Conservation (phyloP, 805 yeast species). For the Saturnispora silvae region DNA sequence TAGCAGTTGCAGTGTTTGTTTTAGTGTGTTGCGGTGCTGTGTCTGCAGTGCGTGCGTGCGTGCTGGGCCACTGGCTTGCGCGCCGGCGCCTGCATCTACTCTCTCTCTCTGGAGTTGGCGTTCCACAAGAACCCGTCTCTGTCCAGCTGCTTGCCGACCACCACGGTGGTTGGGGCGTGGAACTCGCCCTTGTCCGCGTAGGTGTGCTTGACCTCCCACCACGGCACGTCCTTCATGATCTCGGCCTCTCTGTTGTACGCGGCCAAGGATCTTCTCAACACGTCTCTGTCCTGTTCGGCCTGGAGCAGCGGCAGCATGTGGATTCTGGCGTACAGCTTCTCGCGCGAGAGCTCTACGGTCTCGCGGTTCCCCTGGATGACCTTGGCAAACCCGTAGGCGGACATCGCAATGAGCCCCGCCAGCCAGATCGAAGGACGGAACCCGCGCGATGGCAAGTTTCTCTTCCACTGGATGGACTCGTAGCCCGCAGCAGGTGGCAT, state of each 20-base stretch:
- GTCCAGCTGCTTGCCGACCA: slow-evolving; percentile 28
- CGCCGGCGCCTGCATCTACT: not conserved
- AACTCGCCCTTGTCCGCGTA: slow-evolving; percentile 26
- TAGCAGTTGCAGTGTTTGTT: too few relatives aligned
- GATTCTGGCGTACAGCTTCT: slow-evolving; percentile 68
- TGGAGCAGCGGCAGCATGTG: slow-evolving; percentile 60
- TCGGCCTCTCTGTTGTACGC: slow-evolving; percentile 61
- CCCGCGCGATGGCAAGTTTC: slow-evolving; percentile 78
- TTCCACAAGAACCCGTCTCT: slow-evolving; percentile 20
- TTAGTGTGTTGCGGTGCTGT: too few relatives aligned
- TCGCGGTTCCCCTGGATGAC: slow-evolving; percentile 61
- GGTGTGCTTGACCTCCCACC: slow-evolving; percentile 45
- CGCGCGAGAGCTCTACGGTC: slow-evolving; percentile 64
- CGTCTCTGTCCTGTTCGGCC: slow-evolving; percentile 76
- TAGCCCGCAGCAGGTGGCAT: slow-evolving; percentile 83
- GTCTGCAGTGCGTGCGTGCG: too few relatives aligned
- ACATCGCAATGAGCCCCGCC: slow-evolving; percentile 49
- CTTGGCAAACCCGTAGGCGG: slow-evolving; percentile 64
- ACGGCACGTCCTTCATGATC: slow-evolving; percentile 51
- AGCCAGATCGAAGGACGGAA: slow-evolving; percentile 69
- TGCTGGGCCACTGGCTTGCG: too few relatives aligned
- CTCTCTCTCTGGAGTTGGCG: slow-evolving; percentile 26
- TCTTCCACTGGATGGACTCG: slow-evolving; percentile 80
- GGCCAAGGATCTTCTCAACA: slow-evolving; percentile 58
- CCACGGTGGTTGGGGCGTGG: slow-evolving; percentile 28